These are phyloP conservation scores for Hydrangea macrophylla DNA, from an alignment of 148 eudicot species.

Conservation along the genomic window DNA sequence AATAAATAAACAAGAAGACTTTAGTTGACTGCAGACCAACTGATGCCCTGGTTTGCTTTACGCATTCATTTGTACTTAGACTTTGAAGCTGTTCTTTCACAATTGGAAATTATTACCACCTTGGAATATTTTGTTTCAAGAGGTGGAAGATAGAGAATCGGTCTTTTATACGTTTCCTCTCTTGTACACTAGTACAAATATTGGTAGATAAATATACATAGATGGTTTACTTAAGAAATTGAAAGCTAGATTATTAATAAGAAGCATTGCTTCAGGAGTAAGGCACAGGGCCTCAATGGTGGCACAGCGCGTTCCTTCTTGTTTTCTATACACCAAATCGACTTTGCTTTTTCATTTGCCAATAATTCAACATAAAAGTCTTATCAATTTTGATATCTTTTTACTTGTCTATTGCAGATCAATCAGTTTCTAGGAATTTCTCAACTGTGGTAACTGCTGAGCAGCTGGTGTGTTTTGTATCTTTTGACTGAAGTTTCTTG, in stretches of 20 bases:
- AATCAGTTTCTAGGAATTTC: slow-evolving; percentile 23
- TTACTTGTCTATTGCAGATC: slow-evolving; percentile 25
- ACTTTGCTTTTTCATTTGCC: neutral
- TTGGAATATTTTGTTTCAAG: neutral
- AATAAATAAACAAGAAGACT: no score
- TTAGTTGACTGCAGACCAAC: neutral
- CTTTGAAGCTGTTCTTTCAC: no score
- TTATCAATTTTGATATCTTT: slow-evolving; percentile 13
- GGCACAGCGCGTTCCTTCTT: neutral
- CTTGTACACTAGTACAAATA: neutral
- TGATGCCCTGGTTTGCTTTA: no score
- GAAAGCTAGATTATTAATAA: neutral
- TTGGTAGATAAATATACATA: neutral
- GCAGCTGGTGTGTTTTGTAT: neutral
- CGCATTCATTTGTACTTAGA: no score
- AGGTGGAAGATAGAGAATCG: neutral
- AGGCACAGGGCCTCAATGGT: neutral
- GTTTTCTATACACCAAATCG: neutral
- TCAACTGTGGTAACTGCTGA: slow-evolving; percentile 30
- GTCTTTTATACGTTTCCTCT: neutral
- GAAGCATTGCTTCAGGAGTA: neutral
- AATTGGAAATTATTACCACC: neutral
- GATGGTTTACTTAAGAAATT: neutral
- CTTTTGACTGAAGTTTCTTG: no score
- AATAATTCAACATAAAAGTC: neutral